Percentiles rank a stretch among this genome's conserved stretches.
These are phyloP conservation scores for Spathaspora hagerdaliae DNA, from an alignment of 805 yeast species.

Conservation along the genomic window DNA sequence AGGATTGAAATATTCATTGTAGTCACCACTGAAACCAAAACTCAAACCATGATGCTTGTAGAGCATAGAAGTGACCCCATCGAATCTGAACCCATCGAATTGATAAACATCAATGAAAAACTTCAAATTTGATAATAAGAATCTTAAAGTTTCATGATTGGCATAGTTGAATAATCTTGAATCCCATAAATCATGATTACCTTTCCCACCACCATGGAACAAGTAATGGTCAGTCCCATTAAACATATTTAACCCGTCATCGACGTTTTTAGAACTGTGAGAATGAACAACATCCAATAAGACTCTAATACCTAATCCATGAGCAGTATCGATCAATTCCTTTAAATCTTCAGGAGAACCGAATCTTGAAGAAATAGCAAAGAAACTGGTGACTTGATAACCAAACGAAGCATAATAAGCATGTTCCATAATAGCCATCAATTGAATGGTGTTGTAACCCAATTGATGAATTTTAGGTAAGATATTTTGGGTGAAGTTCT, in stretches of 20 bases:
- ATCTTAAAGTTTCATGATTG: constrained; percentile 84
- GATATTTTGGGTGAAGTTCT: constrained; percentile 74
- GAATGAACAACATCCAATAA: constrained; percentile 92
- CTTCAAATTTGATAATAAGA: constrained; percentile 77
- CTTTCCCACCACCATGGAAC: constrained; percentile 89
- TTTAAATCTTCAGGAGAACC: constrained; percentile 96
- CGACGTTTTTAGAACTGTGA: constrained; percentile 91
- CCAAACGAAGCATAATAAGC: constrained; percentile 98
- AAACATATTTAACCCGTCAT: constrained; percentile 87
- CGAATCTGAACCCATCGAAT: constrained; percentile 95
- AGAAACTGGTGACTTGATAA: constrained; percentile 92
- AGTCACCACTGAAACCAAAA: constrained; percentile 85
- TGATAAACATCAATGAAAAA: constrained; percentile 77
- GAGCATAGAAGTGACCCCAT: constrained; percentile 93
- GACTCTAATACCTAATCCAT: constrained; percentile 79
- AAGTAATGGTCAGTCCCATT: constrained; percentile 95
- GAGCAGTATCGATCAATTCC: constrained; percentile 88
- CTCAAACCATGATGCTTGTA: constrained; percentile 92
- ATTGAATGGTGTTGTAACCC: constrained; percentile 90
- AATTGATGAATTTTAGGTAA: constrained; percentile 80
- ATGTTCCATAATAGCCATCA: constrained; percentile 98
- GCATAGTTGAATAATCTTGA: constrained; percentile 93
- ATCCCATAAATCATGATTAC: constrained; percentile 91
- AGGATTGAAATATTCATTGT: constrained; percentile 81
- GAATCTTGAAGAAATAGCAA: constrained; percentile 83